Evolutionary conservation across 768 basidiomycete species (phyloP).

Genomic region (Russula ochroleuca): DNA sequence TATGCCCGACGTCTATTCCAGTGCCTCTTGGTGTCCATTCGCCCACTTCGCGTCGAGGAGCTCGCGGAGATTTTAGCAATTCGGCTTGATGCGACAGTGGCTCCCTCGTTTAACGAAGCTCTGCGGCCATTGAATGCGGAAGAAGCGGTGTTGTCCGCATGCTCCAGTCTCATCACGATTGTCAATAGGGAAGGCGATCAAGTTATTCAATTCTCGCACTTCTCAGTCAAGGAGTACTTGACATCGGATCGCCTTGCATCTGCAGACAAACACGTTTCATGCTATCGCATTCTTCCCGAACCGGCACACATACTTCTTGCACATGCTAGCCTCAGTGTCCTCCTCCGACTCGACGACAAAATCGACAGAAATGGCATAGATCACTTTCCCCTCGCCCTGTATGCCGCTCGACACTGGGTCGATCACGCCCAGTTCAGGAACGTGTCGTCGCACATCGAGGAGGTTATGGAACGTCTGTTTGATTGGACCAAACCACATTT

Average conservation of each 20-base stretch:
- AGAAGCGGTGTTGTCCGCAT: background rate
- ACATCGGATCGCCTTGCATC: background rate
- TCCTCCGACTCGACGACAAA: too few species aligned
- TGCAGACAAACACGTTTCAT: background rate
- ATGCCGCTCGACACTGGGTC: too few species aligned
- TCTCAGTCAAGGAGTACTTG: background rate
- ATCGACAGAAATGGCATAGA: too few species aligned
- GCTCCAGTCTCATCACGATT: background rate
- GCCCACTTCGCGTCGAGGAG: background rate
- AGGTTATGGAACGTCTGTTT: background rate
- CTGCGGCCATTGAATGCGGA: background rate
- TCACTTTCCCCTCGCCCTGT: too few species aligned
- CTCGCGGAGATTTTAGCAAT: background rate
- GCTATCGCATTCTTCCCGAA: background rate
- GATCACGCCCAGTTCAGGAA: background rate
- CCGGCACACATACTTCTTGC: background rate
- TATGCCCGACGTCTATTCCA: background rate
- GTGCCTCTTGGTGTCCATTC: background rate
- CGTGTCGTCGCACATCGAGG: background rate
- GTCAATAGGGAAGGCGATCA: background rate
- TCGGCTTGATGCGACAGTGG: background rate
- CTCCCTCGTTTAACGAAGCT: background rate
- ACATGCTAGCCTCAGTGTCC: too few species aligned
- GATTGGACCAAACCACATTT: conserved; percentile 6
- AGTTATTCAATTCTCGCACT: background rate